Base-by-base conservation (phyloP, 768 basidiomycete species). In the Pilatotrama ljubarskyi region DNA sequence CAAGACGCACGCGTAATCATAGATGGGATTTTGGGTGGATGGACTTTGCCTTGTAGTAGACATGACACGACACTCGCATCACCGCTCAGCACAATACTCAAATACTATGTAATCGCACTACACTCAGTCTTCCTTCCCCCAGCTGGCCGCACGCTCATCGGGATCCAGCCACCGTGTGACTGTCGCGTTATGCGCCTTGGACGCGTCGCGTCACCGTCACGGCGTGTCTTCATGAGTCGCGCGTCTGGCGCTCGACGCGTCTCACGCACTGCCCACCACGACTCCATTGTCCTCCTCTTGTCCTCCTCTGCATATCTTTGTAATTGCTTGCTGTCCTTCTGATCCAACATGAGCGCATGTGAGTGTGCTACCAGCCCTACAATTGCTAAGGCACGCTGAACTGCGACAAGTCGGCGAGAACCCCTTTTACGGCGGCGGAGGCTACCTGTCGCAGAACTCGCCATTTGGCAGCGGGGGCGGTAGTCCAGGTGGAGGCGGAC, bases 401-500 rank as follows among this genome's bases (percentile, higher is more conserved):
- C 7, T 55, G 29, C 29, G 29, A 10, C 29, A 32, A 72, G 66
- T 65, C 32, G 49, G 55, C 47, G 66, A 68, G 62, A 79, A 78
- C 41, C 78, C 77, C 36, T 82, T 80, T 68, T 76, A 78, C 63
- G 64, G 73, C 2, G 63, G 67, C 15, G 69, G 68, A 18, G 69
- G 85, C 5, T 87, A 82, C 64, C 64, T 87, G 50, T 79, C 81
- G 35, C 80, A 82, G 41, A 83, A 81, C 25, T 87, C 86, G 42
- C 86, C 85, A 8, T 86, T 81, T 57, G 76, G 79, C 18, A 80
- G 82, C 61, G 72, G 76, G 6, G 75, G n/a, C n/a, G n/a, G 76
- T 37, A 90, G 86, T 65, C 88, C 88, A 3, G 81, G 87, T 43
- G 80, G 84, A 52, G 64, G 73, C 26, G 70, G 75, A 47, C 54